Evolutionary conservation across 257 asterid species (phyloP), one percentile per base, ranked within the genome.

Genomic region (Lithospermum erythrorhizon): DNA sequence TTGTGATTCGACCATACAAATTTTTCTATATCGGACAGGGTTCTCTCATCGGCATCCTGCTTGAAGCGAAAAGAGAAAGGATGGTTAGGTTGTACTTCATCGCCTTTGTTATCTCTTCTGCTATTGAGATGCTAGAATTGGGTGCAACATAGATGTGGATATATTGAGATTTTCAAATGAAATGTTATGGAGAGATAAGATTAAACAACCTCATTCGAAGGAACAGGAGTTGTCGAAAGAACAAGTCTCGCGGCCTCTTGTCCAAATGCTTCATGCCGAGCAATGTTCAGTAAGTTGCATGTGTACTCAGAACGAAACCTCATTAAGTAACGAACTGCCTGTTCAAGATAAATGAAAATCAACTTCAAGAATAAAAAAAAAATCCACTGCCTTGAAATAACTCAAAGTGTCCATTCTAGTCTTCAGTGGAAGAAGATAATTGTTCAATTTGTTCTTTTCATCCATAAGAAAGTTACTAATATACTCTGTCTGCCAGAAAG

Each of bases 261-360:
- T 62, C 98, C 98, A 55, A 93, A 89, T 53, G 97, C 89, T 32
- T 67, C 71, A 57, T 93, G 97, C 3, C 96, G 86, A 24, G 89
- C 97, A 56, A 68, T 59, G 75, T 93, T 93, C 82, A 93, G 74
- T 55, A 93, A 61, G 79, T 72, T 72, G 83, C 98, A 93, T 6
- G 84, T 89, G 76, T 93, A 93, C 68, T 80, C 87, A 0, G 97
- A 75, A 63, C 77, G 87, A 77, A 86, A 93, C 80, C 98, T 83
- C 98, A 93, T 89, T 61, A 93, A 81, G 74, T 93, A 93, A 25
- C 97, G 95, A 70, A 93, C 64, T 29, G 97, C 97, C 98, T 91
- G 83, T 58, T 21, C 65, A 52, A 53, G 22, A 32, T n/a, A 56
- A 20, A 30, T 27, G 1, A 7, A 62, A 11, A n/a, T 62, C 35